A percentile compares a stretch with the other conserved stretches of the same genome.
Evolutionary conservation across 164 flowering plant genomes (phyloP).

Genomic region (Aristolochia contorta): DNA sequence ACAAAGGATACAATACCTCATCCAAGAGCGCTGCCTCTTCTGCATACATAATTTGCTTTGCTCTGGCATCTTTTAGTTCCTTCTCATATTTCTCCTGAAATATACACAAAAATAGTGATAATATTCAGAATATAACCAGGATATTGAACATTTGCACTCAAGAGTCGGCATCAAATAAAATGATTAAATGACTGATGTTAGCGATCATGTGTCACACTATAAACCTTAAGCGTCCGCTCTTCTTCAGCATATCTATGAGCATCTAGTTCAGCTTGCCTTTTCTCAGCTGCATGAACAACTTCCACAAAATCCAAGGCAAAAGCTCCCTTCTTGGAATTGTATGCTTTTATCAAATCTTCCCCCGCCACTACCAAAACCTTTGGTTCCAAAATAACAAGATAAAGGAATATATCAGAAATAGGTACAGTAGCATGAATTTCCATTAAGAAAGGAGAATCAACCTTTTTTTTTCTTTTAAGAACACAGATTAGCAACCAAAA

Average conservation of each 20-base stretch:
- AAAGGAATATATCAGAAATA: neutral
- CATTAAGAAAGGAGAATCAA: neutral
- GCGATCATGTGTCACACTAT: constrained; percentile 1
- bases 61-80: constrained; percentile 83
- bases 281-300: constrained; percentile 91
- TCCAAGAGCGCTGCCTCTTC: constrained; percentile 89
- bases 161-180: neutral
- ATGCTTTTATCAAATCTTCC: constrained; percentile 37
- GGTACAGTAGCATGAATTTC: neutral
- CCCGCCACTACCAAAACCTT: constrained; percentile 26
- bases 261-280: constrained; percentile 81
- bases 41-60: constrained; percentile 88
- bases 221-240: constrained; percentile 67
- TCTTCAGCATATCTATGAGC: constrained; percentile 62
- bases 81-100: constrained; percentile 78
- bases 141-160: neutral
- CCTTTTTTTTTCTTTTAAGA: neutral
- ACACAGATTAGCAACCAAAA: neutral
- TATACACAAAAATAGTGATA: neutral
- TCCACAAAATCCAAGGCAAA: constrained; percentile 74
- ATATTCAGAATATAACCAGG: neutral
- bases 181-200: neutral
- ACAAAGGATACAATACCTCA: constrained; percentile 38
- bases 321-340: constrained; percentile 58
- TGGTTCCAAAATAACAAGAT: constrained; percentile 9